phyloP scores from a whole-genome alignment of 2,329 filamentous ascomycete species.

The Annulohypoxylon truncatum region DNA sequence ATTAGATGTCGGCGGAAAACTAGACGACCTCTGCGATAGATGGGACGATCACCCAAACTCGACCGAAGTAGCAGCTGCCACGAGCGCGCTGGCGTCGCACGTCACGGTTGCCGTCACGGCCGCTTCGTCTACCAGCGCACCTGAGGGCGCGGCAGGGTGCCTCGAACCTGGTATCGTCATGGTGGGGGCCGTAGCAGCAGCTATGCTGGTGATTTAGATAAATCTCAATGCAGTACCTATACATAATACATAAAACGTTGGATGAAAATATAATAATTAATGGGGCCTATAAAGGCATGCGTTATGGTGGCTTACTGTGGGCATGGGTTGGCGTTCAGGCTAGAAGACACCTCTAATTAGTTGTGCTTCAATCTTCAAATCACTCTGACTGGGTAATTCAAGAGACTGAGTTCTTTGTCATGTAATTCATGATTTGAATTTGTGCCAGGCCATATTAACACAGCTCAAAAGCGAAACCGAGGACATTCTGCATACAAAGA shows the following conservation, averaged over 20 bases:
- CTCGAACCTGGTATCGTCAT: conserved; percentile 3
- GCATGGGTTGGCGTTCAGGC: neutral
- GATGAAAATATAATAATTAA: neutral
- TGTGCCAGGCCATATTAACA: neutral
- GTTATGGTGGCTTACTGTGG: neutral
- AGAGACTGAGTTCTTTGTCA: neutral
- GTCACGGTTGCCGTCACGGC: conserved; percentile 5
- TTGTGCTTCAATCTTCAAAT: neutral
- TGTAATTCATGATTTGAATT: neutral
- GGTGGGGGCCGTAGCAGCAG: conserved; percentile 10
- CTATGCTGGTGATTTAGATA: conserved; percentile 3
- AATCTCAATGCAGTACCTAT: too few relatives aligned
- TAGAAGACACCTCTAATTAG: neutral
- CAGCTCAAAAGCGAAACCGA: neutral
- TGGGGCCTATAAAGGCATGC: neutral
- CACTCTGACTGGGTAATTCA: neutral
- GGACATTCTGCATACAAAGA: neutral
- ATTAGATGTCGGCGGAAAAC: neutral
- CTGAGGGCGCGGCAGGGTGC: neutral
- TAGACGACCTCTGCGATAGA: conserved; percentile 5
- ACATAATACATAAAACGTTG: neutral
- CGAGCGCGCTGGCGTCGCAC: conserved; percentile 2
- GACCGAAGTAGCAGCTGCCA: conserved; percentile 10
- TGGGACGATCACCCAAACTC: neutral
- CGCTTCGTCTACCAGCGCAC: conserved; percentile 2